Conservation (phyloP, 805 yeast genomes). For the Hanseniaspora lachancei region DNA sequence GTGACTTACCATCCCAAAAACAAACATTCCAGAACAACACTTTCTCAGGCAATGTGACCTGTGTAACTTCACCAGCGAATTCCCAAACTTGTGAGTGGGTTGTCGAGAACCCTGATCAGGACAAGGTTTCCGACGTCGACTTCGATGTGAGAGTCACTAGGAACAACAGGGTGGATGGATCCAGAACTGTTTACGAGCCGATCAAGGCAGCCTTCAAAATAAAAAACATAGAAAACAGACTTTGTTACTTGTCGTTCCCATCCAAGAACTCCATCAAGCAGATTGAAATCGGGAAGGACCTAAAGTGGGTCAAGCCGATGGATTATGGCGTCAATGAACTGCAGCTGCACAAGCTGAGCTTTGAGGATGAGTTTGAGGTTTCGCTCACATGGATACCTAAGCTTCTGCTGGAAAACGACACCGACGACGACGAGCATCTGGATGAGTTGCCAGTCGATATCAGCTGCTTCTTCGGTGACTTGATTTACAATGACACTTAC, state of each 20-base stretch:
- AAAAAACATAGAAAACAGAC: conserved; percentile 46
- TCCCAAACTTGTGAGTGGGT: conserved; percentile 21
- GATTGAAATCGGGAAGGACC: conserved; percentile 29
- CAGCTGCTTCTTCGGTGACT: conserved; percentile 71
- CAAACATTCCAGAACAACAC: conserved; percentile 16
- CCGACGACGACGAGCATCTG: conserved; percentile 24
- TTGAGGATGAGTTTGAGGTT: conserved; percentile 44
- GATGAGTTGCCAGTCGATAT: conserved; percentile 43
- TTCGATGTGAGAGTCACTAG: conserved; percentile 39
- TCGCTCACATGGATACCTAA: conserved; percentile 70
- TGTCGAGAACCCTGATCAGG: conserved; percentile 34
- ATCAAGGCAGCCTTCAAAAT: conserved; percentile 50
- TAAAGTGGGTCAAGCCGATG: conserved; percentile 34
- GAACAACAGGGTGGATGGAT: conserved; percentile 34
- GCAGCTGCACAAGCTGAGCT: conserved; percentile 44
- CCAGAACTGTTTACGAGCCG: conserved; percentile 48
- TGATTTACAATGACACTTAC: conserved; percentile 23
- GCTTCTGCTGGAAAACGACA: conserved; percentile 32
- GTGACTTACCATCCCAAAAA: conserved; percentile 36
- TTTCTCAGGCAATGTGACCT: neutral
- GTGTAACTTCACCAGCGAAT: neutral
- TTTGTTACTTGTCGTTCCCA: conserved; percentile 48
- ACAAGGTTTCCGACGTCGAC: conserved; percentile 27
- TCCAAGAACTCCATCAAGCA: conserved; percentile 42
- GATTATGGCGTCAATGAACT: conserved; percentile 49